These are phyloP conservation scores for Westerdykella aurantiaca DNA, from an alignment of 2,329 filamentous ascomycete genomes.

Conservation along the genomic window DNA sequence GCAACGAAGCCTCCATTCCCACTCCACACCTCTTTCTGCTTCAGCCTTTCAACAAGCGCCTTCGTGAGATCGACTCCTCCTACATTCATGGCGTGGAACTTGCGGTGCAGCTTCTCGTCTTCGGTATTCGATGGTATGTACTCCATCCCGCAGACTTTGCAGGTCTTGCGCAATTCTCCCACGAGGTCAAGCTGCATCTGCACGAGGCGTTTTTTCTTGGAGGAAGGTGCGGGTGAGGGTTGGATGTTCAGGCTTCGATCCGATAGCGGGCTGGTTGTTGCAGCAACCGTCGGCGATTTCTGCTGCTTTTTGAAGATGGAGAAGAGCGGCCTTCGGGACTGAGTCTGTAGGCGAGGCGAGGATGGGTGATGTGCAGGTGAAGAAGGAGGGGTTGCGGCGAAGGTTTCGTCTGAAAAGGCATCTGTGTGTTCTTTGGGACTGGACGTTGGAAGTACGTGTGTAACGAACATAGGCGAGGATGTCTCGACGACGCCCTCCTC, in stretches of 20 bases:
- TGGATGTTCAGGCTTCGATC: constrained; percentile 34
- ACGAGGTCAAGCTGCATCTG: constrained; percentile 60
- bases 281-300: constrained; percentile 7
- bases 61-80: constrained; percentile 58
- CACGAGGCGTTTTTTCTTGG: constrained; percentile 39
- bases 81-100: constrained; percentile 57
- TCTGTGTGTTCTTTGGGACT: constrained; percentile 30
- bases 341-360: constrained; percentile 9
- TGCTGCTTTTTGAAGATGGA: constrained; percentile 39
- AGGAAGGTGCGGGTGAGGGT: constrained; percentile 19
- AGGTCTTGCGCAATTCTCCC: constrained; percentile 51
- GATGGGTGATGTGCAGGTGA: constrained; percentile 24
- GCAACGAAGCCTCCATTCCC: constrained; percentile 48
- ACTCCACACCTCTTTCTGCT: constrained; percentile 48
- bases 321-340: constrained; percentile 45
- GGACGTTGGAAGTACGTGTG: constrained; percentile 16
- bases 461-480: constrained; percentile 1
- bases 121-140: constrained; percentile 58
- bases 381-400: constrained; percentile 26
- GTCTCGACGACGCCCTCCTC: not conserved
- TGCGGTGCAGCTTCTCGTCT: constrained; percentile 57
- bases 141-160: constrained; percentile 59
- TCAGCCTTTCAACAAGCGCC: constrained; percentile 50
- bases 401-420: constrained; percentile 39
- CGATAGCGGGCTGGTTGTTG: constrained; percentile 13